These are phyloP conservation scores for Boehmeria nivea DNA, from an alignment of 306 rosid species.

Conservation along the genomic window DNA sequence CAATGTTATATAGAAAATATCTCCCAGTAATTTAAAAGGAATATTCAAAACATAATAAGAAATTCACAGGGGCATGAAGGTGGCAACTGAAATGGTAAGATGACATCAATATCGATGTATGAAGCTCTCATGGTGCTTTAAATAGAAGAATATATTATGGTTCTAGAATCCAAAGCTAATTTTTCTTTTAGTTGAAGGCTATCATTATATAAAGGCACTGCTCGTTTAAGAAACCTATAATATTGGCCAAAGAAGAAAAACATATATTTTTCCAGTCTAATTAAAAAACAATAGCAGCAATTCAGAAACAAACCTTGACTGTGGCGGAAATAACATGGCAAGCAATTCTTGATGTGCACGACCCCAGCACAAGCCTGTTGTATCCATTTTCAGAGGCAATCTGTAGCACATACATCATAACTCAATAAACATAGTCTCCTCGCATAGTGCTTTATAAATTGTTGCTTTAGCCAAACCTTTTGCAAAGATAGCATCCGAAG, in stretches of 20 bases:
- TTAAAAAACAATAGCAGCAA: neutral
- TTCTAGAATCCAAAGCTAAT: too few species aligned
- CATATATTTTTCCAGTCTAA: neutral
- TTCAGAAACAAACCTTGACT: slow-evolving; percentile 52
- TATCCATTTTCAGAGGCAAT: slow-evolving; percentile 71
- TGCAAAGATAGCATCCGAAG: slow-evolving; percentile 73
- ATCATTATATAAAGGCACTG: neutral
- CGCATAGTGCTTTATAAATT: slow-evolving; percentile 6
- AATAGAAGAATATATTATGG: too few species aligned
- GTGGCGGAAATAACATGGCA: slow-evolving; percentile 76
- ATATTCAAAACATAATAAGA: neutral
- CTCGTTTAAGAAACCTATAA: neutral
- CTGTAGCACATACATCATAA: slow-evolving; percentile 24
- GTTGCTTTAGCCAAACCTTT: slow-evolving; percentile 48
- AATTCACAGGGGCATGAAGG: too few species aligned
- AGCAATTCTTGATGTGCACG: slow-evolving; percentile 85
- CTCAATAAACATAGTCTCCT: neutral
- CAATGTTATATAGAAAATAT: neutral
- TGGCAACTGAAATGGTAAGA: too few species aligned
- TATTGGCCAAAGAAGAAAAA: neutral
- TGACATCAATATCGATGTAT: too few species aligned
- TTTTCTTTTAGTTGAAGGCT: too few species aligned
- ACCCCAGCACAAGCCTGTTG: slow-evolving; percentile 70
- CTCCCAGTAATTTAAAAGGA: neutral
- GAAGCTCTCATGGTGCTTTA: too few species aligned